Percentiles rank a stretch among this genome's conserved stretches.
Conservation (phyloP, 2,329 filamentous ascomycete genomes). For the Fusarium irregulare region DNA sequence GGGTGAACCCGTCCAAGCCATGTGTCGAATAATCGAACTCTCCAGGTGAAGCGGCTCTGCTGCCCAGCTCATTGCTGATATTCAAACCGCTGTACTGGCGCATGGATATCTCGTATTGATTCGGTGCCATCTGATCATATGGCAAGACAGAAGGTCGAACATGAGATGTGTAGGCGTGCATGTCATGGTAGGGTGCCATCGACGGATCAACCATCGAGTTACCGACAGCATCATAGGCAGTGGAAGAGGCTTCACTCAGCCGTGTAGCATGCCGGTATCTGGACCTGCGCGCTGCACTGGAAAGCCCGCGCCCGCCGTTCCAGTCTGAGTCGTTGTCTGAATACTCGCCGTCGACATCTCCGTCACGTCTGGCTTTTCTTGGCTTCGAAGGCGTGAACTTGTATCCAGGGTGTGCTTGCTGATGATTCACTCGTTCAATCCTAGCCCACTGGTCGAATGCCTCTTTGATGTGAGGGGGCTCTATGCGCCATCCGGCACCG, state of each 20-base stretch:
- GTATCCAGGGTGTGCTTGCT: constrained; percentile 86
- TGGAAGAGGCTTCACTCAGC: constrained; percentile 34
- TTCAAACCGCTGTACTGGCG: constrained; percentile 23
- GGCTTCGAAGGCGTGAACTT: constrained; percentile 90
- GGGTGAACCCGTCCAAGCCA: constrained; percentile 23
- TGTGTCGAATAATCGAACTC: constrained; percentile 29
- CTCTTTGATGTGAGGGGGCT: constrained; percentile 76
- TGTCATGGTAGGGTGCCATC: constrained; percentile 22
- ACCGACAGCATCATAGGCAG: constrained; percentile 19
- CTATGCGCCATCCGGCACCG: constrained; percentile 86
- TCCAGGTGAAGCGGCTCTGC: constrained; percentile 39
- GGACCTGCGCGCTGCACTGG: constrained; percentile 15
- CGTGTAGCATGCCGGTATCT: constrained; percentile 29
- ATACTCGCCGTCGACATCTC: constrained; percentile 24
- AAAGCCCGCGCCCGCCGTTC: constrained; percentile 18
- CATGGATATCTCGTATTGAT: constrained; percentile 23
- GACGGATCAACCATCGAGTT: constrained; percentile 11
- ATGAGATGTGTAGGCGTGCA: constrained; percentile 30
- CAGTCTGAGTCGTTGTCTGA: constrained; percentile 43
- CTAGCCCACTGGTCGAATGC: constrained; percentile 83
- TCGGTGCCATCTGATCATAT: constrained; percentile 30
- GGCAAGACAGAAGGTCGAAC: constrained; percentile 15
- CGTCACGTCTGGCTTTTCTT: constrained; percentile 56
- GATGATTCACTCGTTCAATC: constrained; percentile 86
- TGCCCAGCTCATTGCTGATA: constrained; percentile 18